Evolutionary conservation across 441 rosid genomes (phyloP), one percentile per base, ranked within the genome.

Genomic region (Eruca vesicaria): DNA sequence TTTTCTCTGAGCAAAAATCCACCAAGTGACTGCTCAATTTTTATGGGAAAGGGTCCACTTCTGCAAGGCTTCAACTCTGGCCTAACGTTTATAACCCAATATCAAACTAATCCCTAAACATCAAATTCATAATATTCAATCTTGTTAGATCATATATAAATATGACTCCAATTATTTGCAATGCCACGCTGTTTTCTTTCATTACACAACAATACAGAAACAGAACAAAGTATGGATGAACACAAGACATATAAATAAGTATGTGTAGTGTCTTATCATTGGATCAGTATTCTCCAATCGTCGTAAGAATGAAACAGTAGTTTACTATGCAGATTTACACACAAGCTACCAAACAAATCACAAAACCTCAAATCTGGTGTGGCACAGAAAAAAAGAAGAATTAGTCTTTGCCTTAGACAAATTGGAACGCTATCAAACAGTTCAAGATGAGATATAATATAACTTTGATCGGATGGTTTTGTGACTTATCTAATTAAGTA

Each of bases 11-110:
- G 52, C 65, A 63, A 69, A 15, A 69, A 15, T 58, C 66, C 53
- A 69, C 59, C 31, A 55, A 69, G 61, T 45, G 38, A 56, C 75
- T 65, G 71, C 61, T 76, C 75, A 69, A 21, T 0, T 60, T 76
- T 69, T 63, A 29, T 63, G 15, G 52, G 75, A 41, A 23, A 69
- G 29, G 66, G 71, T 76, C 79, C 75, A 76, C 71, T 68, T 23
- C 73, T 75, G 33, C 69, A 23, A 18, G 35, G 2, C 72, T 74
- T 19, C 68, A 29, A 20, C 68, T 11, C 68, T 73, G 6, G 14
- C 60, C 45, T 73, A 19, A 29, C 50, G 11, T 43, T 31, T 21
- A 43, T 10, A 16, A 50, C 69, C 69, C 53, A 53, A 33, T 33
- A 63, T 9, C 10, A 63, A 72, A 35, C 26, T 53, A 36, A 70